Evolutionary conservation across 495 filamentous ascomycete species (phyloP), one percentile per base, ranked within the genome.

Genomic region (Pseudotulostoma volvatum): DNA sequence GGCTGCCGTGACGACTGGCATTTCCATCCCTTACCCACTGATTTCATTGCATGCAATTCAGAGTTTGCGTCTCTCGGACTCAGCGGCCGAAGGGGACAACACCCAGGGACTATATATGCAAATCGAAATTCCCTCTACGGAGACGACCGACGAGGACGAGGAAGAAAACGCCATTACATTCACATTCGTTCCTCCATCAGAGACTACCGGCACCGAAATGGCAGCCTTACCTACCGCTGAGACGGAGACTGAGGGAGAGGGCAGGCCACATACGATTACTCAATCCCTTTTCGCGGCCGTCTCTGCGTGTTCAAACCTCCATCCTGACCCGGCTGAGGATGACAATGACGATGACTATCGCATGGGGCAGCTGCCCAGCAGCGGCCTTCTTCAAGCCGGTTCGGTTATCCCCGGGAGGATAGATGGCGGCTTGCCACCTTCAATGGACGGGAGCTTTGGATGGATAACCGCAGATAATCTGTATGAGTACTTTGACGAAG

Each of bases 401-500:
- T 33, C 57, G 36, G 52, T 61, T 9, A 31, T 45, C 4, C 34
- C 44, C 20, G 59, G 49, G 4, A 51, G 50, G 17, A 41, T 40
- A 23, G 59, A 65, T 44, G 71, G 74, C 3, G 73, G 70, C 28
- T 47, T 88, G 21, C 81, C 81, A 31, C 77, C 81, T 9, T 76
- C 81, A 3, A 69, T 90, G 54, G 82, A 81, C 1, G 85, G 88
- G 8, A 88, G 84, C 50, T 76, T 74, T 0, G 86, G 86, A 2
- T 97, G 90, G 90, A 95, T 97, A 45, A 97, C 90, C 13, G 80
- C 85, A 9, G 90, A 95, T 38, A 97, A 97, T 57, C 81, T 93
- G 53, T 68, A 78, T 36, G 74, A 94, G 49, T 93, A 67, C 45
- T 68, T 77, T 51, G 75, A 78, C 47, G 75, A 71, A 52, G 63